Conservation (phyloP, 305 asterid species). For the Ajuga reptans region DNA sequence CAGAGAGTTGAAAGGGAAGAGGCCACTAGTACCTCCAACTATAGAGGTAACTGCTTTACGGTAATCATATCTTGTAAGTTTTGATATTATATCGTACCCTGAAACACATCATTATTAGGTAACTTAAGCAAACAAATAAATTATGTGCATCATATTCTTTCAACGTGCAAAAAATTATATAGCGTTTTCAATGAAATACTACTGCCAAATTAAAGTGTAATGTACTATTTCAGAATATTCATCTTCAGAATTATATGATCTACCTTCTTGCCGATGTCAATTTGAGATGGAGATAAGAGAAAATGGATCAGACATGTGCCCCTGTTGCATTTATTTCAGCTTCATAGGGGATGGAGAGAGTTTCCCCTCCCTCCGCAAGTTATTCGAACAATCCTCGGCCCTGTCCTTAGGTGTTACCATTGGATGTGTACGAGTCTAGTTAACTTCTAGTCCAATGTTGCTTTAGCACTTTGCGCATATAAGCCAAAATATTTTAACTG, state of each 20-base stretch:
- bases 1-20: conserved; percentile 83
- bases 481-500: not conserved
- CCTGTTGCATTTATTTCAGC: not conserved
- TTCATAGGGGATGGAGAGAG: not conserved
- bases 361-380: not conserved
- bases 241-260: not conserved
- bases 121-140: not conserved
- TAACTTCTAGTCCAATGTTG: not conserved
- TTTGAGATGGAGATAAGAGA: not conserved
- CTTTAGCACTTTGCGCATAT: not conserved
- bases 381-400: not conserved
- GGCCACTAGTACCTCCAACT: conserved; percentile 78
- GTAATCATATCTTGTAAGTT: not conserved
- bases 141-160: not conserved
- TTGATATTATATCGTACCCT: not conserved
- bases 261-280: not conserved
- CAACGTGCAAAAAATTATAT: not conserved
- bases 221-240: not conserved
- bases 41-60: conserved; percentile 46
- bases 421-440: not conserved
- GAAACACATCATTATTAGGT: not conserved
- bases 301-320: not conserved
- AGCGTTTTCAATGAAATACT: not conserved
- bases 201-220: not conserved
- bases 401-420: not conserved